phyloP scores from a whole-genome alignment of 495 filamentous ascomycete species.

The Penicillium daleae region DNA sequence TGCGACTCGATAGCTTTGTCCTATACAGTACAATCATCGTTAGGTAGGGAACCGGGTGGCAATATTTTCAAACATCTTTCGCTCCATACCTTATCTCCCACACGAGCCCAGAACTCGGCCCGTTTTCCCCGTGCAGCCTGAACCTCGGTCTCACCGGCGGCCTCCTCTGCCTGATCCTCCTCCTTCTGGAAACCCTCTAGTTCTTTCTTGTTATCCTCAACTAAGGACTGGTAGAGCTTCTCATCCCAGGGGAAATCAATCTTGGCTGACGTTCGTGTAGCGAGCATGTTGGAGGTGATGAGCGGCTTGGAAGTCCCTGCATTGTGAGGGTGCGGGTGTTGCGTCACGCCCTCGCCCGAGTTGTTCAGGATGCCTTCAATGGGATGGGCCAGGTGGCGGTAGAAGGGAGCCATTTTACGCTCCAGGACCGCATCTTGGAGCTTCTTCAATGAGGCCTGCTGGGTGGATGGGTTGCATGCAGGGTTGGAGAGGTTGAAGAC shows the following conservation, averaged over 20 bases:
- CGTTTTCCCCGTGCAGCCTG: constrained; percentile 90
- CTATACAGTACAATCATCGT: constrained; percentile 45
- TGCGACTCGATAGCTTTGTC: constrained; percentile 90
- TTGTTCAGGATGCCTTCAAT: constrained; percentile 86
- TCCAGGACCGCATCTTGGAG: constrained; percentile 92
- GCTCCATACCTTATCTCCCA: constrained; percentile 86
- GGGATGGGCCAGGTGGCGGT: constrained; percentile 93
- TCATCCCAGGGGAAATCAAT: constrained; percentile 89
- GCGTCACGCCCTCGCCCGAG: constrained; percentile 68
- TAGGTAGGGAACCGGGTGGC: not conserved
- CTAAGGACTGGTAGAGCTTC: constrained; percentile 78
- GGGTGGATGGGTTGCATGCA: constrained; percentile 65
- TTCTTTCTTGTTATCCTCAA: constrained; percentile 88
- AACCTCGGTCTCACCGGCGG: constrained; percentile 94
- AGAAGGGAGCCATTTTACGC: constrained; percentile 95
- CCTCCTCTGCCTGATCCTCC: constrained; percentile 90
- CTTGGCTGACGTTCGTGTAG: constrained; percentile 64
- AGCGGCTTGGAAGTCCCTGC: constrained; percentile 60
- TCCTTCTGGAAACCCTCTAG: constrained; percentile 92
- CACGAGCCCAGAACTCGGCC: constrained; percentile 91
- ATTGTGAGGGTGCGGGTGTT: constrained; percentile 56
- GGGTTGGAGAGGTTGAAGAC: constrained; percentile 97
- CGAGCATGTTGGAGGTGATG: constrained; percentile 64
- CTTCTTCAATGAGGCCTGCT: constrained; percentile 76
- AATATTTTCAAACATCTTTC: not conserved